These are phyloP conservation scores for Colletotrichum sp. DNA, from an alignment of 2,329 filamentous ascomycete genomes.

Conservation along the genomic window DNA sequence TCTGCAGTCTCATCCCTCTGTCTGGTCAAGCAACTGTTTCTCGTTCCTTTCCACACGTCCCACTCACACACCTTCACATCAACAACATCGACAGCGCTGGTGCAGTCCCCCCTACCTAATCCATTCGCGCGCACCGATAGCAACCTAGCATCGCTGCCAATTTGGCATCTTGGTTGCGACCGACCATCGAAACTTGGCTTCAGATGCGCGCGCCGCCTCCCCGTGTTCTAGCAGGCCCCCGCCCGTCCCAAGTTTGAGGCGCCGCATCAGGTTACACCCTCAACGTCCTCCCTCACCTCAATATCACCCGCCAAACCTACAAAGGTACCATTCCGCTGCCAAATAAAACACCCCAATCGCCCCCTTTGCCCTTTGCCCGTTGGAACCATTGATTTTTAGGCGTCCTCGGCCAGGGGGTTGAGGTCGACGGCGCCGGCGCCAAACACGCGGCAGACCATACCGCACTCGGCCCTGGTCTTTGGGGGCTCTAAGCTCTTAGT, in stretches of 20 bases:
- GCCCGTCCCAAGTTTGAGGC: neutral
- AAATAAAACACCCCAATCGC: too few species aligned
- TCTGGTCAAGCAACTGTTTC: neutral
- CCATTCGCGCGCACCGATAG: neutral
- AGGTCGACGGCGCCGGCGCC: neutral
- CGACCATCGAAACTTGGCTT: neutral
- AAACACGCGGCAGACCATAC: constrained; percentile 2
- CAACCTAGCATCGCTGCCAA: constrained; percentile 1
- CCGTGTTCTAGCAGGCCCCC: neutral
- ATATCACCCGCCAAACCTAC: neutral
- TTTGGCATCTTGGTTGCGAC: neutral
- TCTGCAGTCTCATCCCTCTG: neutral
- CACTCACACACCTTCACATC: neutral
- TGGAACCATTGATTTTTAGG: constrained; percentile 3
- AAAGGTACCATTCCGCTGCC: neutral
- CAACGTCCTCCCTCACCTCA: neutral
- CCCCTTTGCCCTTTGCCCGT: neutral
- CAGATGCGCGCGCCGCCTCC: neutral
- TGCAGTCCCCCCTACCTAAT: neutral
- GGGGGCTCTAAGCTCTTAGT: neutral
- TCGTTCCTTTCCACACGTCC: neutral
- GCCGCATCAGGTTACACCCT: constrained; percentile 8
- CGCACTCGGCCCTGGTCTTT: neutral
- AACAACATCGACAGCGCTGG: neutral
- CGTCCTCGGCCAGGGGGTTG: neutral